A percentile compares a stretch with the other conserved stretches of the same genome.
Conservation (phyloP, 2,329 filamentous ascomycete species). For the Penicillium sp. region DNA sequence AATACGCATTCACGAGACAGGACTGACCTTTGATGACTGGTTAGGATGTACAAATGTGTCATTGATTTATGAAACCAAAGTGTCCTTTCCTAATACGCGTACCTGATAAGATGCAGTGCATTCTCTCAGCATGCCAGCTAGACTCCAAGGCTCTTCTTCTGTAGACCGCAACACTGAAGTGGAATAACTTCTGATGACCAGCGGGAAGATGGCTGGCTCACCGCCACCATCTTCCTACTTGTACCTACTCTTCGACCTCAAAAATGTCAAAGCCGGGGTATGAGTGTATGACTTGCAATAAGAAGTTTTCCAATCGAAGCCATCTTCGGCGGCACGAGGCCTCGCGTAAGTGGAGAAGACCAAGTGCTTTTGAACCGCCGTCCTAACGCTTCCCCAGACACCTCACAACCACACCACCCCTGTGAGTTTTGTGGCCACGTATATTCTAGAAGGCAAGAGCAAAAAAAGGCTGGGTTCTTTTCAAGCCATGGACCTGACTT, state of each 20-base stretch:
- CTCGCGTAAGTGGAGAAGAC: constrained; percentile 6
- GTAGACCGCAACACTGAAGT: no score
- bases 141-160: no score
- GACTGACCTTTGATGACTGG: neutral
- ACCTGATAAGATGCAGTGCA: no score
- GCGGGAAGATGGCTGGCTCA: neutral
- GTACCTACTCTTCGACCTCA: neutral
- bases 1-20: neutral
- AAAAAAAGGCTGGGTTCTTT: neutral
- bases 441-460: constrained; percentile 14
- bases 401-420: neutral
- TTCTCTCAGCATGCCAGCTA: no score
- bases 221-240: neutral
- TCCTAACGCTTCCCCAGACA: constrained; percentile 1
- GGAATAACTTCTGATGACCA: no score
- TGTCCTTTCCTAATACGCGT: no score
- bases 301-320: constrained; percentile 6
- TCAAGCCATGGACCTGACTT: neutral
- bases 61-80: no score
- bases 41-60: neutral
- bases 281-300: constrained; percentile 2
- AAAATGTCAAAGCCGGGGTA: constrained; percentile 1
- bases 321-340: constrained; percentile 13
- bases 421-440: constrained; percentile 13
- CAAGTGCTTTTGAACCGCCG: neutral